Evolutionary conservation across 1,139 yeast species (phyloP), one percentile per base, ranked within the genome.

Genomic region (Geotrichum citri-aurantii): DNA sequence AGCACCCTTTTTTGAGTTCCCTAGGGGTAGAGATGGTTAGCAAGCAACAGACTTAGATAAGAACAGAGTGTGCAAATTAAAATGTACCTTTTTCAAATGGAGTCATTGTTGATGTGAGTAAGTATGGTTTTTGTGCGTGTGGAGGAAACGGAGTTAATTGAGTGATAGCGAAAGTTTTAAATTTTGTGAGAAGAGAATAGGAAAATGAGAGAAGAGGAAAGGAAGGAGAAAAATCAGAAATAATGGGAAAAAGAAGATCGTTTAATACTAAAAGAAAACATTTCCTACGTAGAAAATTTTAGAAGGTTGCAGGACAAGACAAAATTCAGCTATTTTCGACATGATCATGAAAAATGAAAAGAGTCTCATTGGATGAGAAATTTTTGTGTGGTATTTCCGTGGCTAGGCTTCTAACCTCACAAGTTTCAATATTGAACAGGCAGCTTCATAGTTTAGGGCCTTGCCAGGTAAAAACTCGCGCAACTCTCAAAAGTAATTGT

Each of bases 1-100:
- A 68, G 98, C 97, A 82, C 99, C 99, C 81, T 93, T 93, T 84
- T 91, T 89, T 75, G 88, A 95, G 73, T 85, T 83, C 76, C 97
- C 96, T 71, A 55, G 11, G 23, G 46, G 17, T n/a, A 37, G n/a
- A 31, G 48, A 12, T 44, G 2, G 42, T 31, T 21, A 23, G 42
- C 31, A 19, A 31, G 17, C 5, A 31, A 10, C n/a, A 50, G 19
- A 44, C 17, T 3, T 46, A 12, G 48, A 19, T 21, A 19, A 26
- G 8, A 46, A 19, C 19, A 5, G 48, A 46, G 10, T 46, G 17
- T 6, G 7, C 29, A 26, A 5, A 26, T 26, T 7, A 14, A 24
- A 11, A 46, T 3, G 19, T 46, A 23, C 48, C 44, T 7, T 37
- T 37, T 37, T 37, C 44, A 37, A 37, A 37, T 8, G 5, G 5